These are phyloP conservation scores for Liriodendron chinense DNA, from an alignment of 164 flowering plant species.

Conservation along the genomic window DNA sequence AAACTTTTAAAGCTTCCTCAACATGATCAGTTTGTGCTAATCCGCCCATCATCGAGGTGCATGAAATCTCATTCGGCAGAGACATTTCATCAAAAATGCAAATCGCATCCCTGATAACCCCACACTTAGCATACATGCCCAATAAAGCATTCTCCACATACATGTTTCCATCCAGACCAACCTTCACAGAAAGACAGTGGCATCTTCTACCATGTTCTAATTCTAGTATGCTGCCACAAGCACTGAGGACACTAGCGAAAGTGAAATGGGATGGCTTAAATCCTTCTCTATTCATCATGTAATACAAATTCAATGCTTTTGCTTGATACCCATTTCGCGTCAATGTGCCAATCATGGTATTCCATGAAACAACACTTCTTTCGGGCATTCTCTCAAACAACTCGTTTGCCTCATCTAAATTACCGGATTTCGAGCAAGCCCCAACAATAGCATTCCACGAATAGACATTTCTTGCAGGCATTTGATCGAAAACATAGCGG, in stretches of 20 bases:
- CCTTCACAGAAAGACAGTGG: constrained; percentile 57
- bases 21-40: constrained; percentile 43
- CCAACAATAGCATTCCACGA: constrained; percentile 66
- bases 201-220: constrained; percentile 47
- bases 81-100: constrained; percentile 45
- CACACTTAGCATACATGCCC: constrained; percentile 73
- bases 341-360: constrained; percentile 51
- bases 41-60: constrained; percentile 72
- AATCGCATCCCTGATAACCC: constrained; percentile 44
- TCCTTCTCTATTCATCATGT: constrained; percentile 51
- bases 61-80: constrained; percentile 70
- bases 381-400: constrained; percentile 71
- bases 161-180: constrained; percentile 54
- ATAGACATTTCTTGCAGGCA: constrained; percentile 50
- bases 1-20: constrained; percentile 58
- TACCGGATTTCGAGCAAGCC: constrained; percentile 35
- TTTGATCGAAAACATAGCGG: constrained; percentile 45
- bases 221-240: constrained; percentile 46
- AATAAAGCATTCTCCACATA: constrained; percentile 78
- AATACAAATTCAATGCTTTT: constrained; percentile 45
- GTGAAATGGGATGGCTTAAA: constrained; percentile 59
- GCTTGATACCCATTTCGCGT: constrained; percentile 39
- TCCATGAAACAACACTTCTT: constrained; percentile 63
- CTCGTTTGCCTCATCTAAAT: constrained; percentile 28
- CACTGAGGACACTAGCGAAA: constrained; percentile 70